These are phyloP conservation scores for Flaveria floridana DNA, from an alignment of 140 eudicot species.

Conservation along the genomic window DNA sequence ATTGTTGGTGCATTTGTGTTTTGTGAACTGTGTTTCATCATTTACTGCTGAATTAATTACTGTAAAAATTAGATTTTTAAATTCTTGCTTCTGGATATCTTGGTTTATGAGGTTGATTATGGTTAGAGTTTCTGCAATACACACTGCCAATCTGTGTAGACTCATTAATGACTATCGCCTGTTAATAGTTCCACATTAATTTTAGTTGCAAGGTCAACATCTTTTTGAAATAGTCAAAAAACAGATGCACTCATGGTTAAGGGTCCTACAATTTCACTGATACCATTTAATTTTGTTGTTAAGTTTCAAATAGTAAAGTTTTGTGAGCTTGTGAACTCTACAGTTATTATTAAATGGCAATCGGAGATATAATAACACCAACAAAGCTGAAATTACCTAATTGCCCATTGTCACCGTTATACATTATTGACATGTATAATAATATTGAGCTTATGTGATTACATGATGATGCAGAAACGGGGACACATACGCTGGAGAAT, in stretches of 20 bases:
- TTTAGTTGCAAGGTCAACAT: conserved; percentile 6
- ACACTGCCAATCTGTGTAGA: not conserved
- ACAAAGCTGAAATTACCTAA: not conserved
- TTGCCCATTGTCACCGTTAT: conserved; percentile 9
- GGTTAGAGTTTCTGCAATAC: not conserved
- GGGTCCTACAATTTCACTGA: conserved; percentile 14
- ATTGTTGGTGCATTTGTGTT: conserved; percentile 8
- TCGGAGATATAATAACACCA: not conserved
- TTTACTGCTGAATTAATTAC: not conserved
- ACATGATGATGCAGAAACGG: conserved; percentile 63
- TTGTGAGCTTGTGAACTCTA: not conserved
- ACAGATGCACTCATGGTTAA: not conserved
- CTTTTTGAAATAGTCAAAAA: not conserved
- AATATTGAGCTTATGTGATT: conserved; percentile 23
- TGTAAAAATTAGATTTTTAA: not conserved
- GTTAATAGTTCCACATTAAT: not conserved
- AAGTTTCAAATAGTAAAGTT: not conserved
- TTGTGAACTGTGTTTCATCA: conserved; percentile 1
- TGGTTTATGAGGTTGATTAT: not conserved
- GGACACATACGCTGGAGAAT: conserved; percentile 88
- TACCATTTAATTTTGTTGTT: not conserved
- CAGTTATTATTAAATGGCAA: not conserved
- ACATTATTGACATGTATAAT: not conserved
- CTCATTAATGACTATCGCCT: not conserved
- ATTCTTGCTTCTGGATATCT: not conserved